phyloP scores from a whole-genome alignment of 176 grass and related monocot species.

The Avena sativa region DNA sequence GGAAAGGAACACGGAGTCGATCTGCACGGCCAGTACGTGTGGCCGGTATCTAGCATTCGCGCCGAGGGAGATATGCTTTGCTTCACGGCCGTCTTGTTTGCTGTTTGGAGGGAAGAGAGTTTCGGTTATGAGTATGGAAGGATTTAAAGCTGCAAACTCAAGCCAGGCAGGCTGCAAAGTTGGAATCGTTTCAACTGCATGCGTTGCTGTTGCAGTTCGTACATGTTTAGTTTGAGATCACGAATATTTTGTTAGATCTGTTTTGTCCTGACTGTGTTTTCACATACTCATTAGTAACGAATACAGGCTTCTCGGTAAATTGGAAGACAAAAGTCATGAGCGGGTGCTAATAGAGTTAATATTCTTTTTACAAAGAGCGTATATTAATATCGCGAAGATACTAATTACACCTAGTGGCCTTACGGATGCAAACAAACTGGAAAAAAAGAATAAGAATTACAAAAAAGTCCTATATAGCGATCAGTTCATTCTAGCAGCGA shows the following conservation, averaged over 20 bases:
- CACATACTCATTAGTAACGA: background rate
- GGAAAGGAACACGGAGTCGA: background rate
- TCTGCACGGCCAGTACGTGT: background rate
- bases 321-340: background rate
- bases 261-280: background rate
- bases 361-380: too few species aligned
- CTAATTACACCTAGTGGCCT: too few species aligned
- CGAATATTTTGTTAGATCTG: background rate
- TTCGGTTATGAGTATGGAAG: background rate
- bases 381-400: too few species aligned
- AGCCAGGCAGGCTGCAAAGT: background rate
- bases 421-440: too few species aligned
- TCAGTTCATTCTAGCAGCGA: too few species aligned
- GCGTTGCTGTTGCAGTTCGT: background rate
- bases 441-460: too few species aligned
- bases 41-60: background rate
- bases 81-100: background rate
- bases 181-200: background rate
- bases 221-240: background rate
- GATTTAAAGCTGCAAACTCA: background rate
- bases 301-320: background rate
- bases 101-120: background rate
- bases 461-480: too few species aligned
- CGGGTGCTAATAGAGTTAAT: background rate
- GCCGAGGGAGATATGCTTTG: background rate